A percentile compares a stretch with the other conserved stretches of the same genome.
Conservation (phyloP, 345 rosid genomes). For the Psidium guajava region DNA sequence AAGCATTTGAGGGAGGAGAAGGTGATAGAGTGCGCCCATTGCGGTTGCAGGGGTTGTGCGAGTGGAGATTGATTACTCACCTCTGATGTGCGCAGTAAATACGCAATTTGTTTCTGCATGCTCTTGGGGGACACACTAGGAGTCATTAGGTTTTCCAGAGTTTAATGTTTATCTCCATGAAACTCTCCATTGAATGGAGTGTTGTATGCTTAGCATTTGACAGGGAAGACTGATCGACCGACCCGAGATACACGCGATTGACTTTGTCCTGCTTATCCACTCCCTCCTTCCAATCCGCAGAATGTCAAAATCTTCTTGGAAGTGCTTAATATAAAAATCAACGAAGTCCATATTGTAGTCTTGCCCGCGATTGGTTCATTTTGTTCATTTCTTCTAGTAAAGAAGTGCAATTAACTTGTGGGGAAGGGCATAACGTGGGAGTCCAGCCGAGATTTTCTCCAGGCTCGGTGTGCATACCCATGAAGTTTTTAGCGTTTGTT, state of each 20-base stretch:
- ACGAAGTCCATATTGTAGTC: neutral
- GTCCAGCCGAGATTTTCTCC: neutral
- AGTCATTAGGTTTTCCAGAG: neutral
- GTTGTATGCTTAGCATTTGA: neutral
- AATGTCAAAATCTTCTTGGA: neutral
- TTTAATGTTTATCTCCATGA: neutral
- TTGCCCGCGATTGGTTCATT: neutral
- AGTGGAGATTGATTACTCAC: constrained; percentile 45
- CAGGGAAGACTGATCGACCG: neutral
- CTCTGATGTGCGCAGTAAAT: neutral
- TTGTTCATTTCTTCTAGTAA: neutral
- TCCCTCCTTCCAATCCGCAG: neutral
- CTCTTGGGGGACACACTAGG: neutral
- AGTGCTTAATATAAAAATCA: neutral
- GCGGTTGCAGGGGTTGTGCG: constrained; percentile 76
- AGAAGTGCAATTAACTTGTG: neutral
- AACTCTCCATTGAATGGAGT: neutral
- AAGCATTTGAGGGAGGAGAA: constrained; percentile 76
- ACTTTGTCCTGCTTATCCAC: neutral
- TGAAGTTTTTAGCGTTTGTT: neutral
- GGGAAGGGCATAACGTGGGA: neutral
- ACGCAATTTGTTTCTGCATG: neutral
- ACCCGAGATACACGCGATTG: neutral
- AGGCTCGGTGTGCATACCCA: neutral
- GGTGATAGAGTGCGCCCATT: constrained; percentile 71